A percentile compares a stretch with the other conserved stretches of the same genome.
Evolutionary conservation across 768 basidiomycete genomes (phyloP).

Genomic region (Naganishia onofrii): DNA sequence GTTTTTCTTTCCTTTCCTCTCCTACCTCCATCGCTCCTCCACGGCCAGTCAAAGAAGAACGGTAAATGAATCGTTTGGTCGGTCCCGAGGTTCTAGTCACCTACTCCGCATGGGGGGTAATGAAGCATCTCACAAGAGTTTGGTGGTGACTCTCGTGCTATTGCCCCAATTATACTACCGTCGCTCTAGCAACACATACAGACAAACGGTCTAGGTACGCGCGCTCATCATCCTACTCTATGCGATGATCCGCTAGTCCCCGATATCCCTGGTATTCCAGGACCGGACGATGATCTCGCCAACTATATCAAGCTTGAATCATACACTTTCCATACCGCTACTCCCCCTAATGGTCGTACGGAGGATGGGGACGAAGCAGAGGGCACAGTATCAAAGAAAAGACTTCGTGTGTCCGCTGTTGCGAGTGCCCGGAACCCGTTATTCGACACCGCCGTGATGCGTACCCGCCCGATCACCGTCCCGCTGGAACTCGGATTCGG

Average conservation of each 20-base stretch:
- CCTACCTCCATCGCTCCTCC: not conserved
- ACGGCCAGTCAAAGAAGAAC: conserved; percentile 30
- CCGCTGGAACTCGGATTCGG: conserved; percentile 45
- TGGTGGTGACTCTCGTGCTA: not conserved
- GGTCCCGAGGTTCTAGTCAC: not conserved
- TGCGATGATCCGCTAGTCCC: conserved; percentile 8
- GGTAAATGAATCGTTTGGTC: conserved; percentile 6
- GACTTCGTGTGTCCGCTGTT: conserved; percentile 29
- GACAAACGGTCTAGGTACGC: not conserved
- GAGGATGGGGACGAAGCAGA: not conserved
- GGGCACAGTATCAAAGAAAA: not conserved
- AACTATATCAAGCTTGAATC: conserved; percentile 40
- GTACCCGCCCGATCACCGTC: conserved; percentile 9
- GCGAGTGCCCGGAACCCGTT: conserved; percentile 44
- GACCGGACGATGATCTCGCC: conserved; percentile 41
- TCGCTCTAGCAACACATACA: too few species aligned
- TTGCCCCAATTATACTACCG: too few species aligned
- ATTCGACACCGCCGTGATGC: conserved; percentile 32
- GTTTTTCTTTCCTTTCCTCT: conserved; percentile 27
- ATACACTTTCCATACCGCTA: conserved; percentile 38
- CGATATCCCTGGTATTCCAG: conserved; percentile 34
- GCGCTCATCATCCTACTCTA: not conserved
- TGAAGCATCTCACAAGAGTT: not conserved
- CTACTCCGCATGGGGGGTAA: not conserved
- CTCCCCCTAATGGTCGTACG: too few species aligned